Evolutionary conservation across 1,139 yeast genomes (phyloP).

Genomic region (Sugiyamaella japonica): DNA sequence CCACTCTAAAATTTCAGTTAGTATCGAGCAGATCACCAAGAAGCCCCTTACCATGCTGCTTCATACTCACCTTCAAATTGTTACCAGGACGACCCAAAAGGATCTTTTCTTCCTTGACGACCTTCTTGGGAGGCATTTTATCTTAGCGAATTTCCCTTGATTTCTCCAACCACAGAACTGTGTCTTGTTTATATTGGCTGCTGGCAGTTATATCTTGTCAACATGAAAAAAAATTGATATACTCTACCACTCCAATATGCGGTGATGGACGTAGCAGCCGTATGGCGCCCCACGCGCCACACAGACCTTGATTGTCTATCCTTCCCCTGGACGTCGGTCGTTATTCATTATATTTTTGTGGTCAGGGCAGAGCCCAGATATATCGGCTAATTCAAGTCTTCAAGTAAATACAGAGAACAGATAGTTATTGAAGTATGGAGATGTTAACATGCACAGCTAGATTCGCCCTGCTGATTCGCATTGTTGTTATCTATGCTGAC

Average conservation of each 20-base stretch:
- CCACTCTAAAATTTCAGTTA: conserved; percentile 53
- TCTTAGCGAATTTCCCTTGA: neutral
- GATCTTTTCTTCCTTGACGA: conserved; percentile 83
- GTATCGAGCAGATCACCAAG: neutral
- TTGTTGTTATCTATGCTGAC: conserved; percentile 49
- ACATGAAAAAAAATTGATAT: conserved; percentile 2
- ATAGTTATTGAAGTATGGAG: neutral
- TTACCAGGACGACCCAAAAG: conserved; percentile 98
- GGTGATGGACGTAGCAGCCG: neutral
- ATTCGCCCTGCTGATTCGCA: conserved; percentile 8
- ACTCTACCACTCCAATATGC: neutral
- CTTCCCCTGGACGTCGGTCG: neutral
- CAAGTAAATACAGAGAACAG: neutral
- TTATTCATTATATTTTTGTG: neutral
- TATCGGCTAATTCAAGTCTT: neutral
- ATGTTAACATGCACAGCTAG: conserved; percentile 17
- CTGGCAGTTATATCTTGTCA: neutral
- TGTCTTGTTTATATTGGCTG: neutral
- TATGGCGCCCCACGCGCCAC: neutral
- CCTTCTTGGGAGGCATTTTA: conserved; percentile 92
- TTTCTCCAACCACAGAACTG: conserved; percentile 5
- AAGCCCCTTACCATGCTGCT: neutral
- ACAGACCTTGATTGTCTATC: neutral
- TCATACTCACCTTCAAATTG: conserved; percentile 34
- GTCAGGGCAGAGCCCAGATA: neutral